Conservation (phyloP, 352 stramenopile species). For the Plasmopara halstedii region DNA sequence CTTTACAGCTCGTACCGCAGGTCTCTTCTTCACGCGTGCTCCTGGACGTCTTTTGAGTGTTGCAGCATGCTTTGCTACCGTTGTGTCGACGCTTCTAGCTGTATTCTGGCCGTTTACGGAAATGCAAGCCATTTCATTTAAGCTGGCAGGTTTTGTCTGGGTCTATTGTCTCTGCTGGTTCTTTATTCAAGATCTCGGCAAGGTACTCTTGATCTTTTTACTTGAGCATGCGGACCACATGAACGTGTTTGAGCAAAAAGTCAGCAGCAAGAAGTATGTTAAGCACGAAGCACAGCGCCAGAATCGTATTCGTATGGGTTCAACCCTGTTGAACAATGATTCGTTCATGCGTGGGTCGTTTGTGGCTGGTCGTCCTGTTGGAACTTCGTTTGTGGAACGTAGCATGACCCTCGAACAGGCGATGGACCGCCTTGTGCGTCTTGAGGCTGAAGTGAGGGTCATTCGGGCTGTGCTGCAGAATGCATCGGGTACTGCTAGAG, state of each 20-base stretch:
- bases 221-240: slow-evolving; percentile 48
- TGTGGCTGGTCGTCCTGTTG: slow-evolving; percentile 60
- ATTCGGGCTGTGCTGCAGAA: slow-evolving; percentile 60
- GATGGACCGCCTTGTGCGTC: slow-evolving; percentile 59
- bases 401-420: slow-evolving; percentile 61
- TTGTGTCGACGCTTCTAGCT: slow-evolving; percentile 73
- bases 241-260: slow-evolving; percentile 50
- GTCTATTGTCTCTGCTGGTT: slow-evolving; percentile 85
- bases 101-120: slow-evolving; percentile 80
- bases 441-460: slow-evolving; percentile 60
- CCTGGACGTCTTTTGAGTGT: slow-evolving; percentile 66
- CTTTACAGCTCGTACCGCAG: slow-evolving; percentile 80
- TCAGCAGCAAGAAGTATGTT: slow-evolving; percentile 53
- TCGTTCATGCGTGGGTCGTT: slow-evolving; percentile 74
- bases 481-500: slow-evolving; percentile 21
- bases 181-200: slow-evolving; percentile 79
- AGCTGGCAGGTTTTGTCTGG: slow-evolving; percentile 81
- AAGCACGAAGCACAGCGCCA: slow-evolving; percentile 58
- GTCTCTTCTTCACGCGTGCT: slow-evolving; percentile 72
- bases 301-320: slow-evolving; percentile 74
- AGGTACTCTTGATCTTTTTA: slow-evolving; percentile 56
- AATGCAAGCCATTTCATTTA: slow-evolving; percentile 68
- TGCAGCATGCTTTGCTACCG: slow-evolving; percentile 68
- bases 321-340: slow-evolving; percentile 50
- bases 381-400: slow-evolving; percentile 45